Percentiles rank a stretch among this genome's conserved stretches.
These are phyloP conservation scores for Phytophthora hibernalis DNA, from an alignment of 352 stramenopile genomes.

Conservation along the genomic window DNA sequence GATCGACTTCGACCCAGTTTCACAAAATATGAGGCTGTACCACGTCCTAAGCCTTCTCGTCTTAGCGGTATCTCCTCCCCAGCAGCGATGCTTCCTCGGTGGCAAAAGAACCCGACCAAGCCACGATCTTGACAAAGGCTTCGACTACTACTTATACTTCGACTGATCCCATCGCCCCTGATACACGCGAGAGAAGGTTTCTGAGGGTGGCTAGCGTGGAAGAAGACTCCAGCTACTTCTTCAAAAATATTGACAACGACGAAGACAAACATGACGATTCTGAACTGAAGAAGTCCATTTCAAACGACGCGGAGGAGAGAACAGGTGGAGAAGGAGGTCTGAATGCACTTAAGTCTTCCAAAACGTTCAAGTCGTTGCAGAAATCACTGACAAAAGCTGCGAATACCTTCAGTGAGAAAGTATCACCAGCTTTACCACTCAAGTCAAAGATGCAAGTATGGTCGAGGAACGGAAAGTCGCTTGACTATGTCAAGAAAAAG, in stretches of 20 bases:
- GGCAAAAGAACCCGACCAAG: not conserved
- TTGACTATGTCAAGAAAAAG: slow-evolving; percentile 14
- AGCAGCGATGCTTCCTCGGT: not conserved
- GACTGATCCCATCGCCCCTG: not conserved
- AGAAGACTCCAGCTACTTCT: not conserved
- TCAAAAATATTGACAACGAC: not conserved
- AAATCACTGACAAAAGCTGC: not conserved
- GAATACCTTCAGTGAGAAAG: slow-evolving; percentile 11
- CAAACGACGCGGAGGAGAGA: not conserved
- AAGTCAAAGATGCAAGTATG: slow-evolving; percentile 11
- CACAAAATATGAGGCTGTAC: too few relatives aligned
- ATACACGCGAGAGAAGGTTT: not conserved
- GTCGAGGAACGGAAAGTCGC: slow-evolving; percentile 12
- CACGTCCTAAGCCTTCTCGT: slow-evolving; percentile 4
- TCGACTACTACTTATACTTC: not conserved
- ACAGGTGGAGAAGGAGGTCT: not conserved
- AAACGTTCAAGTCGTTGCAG: slow-evolving; percentile 9
- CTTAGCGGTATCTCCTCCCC: not conserved
- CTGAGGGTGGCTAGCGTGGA: not conserved
- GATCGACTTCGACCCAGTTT: too few relatives aligned
- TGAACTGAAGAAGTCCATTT: not conserved
- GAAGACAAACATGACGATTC: not conserved
- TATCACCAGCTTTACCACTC: slow-evolving; percentile 4
- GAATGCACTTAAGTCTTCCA: slow-evolving; percentile 6
- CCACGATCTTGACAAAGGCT: too few relatives aligned